Conservation (phyloP, 2,329 filamentous ascomycete genomes). For the Nigrograna mackinnonii region DNA sequence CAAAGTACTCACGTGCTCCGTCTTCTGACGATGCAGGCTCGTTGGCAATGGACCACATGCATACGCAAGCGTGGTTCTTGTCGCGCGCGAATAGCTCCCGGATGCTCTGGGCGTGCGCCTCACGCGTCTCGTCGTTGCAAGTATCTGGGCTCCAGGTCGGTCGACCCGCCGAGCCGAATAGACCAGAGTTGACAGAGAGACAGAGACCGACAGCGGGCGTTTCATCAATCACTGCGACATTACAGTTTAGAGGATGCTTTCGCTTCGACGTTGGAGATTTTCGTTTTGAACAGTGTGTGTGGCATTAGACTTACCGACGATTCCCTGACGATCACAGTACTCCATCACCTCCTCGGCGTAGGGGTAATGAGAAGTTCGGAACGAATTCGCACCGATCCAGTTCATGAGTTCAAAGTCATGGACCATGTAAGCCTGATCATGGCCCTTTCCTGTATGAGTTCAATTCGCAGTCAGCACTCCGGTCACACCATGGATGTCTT, state of each 20-base stretch:
- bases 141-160: constrained; percentile 4
- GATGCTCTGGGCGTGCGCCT: constrained; percentile 7
- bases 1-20: constrained; percentile 11
- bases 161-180: constrained; percentile 1
- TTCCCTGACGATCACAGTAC: constrained; percentile 13
- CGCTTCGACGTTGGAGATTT: too few species aligned
- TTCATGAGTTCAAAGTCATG: constrained; percentile 13
- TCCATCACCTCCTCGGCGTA: constrained; percentile 14
- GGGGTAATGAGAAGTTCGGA: constrained; percentile 13
- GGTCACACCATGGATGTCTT: too few species aligned
- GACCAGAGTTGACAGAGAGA: constrained; percentile 7
- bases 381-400: constrained; percentile 14
- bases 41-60: constrained; percentile 11
- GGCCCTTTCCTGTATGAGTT: too few species aligned
- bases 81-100: constrained; percentile 11
- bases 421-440: constrained; percentile 13
- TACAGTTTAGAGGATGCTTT: too few species aligned
- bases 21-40: constrained; percentile 14
- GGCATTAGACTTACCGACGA: too few species aligned
- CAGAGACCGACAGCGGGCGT: constrained; percentile 7
- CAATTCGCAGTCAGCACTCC: too few species aligned
- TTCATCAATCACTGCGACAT: constrained; percentile 14
- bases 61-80: constrained; percentile 13
- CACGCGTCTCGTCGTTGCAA: constrained; percentile 6
- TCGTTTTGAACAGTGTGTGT: too few species aligned